Base-by-base conservation (phyloP, 352 stramenopile genomes). In the Pythium myriotylum region DNA sequence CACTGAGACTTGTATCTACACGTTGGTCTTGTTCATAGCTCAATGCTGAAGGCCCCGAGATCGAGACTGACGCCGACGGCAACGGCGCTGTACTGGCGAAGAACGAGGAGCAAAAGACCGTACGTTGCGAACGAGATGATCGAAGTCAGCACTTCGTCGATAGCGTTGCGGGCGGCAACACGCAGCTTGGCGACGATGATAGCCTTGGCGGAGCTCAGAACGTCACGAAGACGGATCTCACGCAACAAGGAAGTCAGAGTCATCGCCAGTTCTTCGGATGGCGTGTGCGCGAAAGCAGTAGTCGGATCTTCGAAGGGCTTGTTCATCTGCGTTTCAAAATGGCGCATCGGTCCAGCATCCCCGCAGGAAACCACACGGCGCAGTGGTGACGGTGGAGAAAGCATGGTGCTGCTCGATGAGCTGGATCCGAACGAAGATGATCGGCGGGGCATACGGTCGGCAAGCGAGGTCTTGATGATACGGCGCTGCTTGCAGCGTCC, bases 111-210 rank as follows among this genome's bases (percentile, higher is more conserved):
- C 49, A 80, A 41, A 47, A 59, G 52, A 12, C 66, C 70, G 72
- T 80, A 80, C 40, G 70, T 73, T 47, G 76, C 23, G 49, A 77
- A 77, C 48, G 67, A 77, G 57, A 80, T 59, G 14, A 73, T 65
- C 7, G 68, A 77, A 4, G 59, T 64, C 14, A 80, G 62, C 35
- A 75, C 46, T 47, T 80, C 68, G 51, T 75, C 72, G 0, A 75
- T 50, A 12, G 70, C 72, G 53, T 77, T 75, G 35, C 59, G 60
- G 17, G 47, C 61, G 19, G 61, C 69, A 16, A 67, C 61, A 17
- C 53, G 64, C 2, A 76, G 56, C 56, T 79, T 79, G 37, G 48
- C 51, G 40, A 60, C 12, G 39, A 74, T 33, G 23, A 69, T 51
- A 3, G 50, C 27, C 52, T 62, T 66, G 54, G 56, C 56, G 63